phyloP scores from a whole-genome alignment of 768 basidiomycete genomes.

The Lactifluus piperatus region DNA sequence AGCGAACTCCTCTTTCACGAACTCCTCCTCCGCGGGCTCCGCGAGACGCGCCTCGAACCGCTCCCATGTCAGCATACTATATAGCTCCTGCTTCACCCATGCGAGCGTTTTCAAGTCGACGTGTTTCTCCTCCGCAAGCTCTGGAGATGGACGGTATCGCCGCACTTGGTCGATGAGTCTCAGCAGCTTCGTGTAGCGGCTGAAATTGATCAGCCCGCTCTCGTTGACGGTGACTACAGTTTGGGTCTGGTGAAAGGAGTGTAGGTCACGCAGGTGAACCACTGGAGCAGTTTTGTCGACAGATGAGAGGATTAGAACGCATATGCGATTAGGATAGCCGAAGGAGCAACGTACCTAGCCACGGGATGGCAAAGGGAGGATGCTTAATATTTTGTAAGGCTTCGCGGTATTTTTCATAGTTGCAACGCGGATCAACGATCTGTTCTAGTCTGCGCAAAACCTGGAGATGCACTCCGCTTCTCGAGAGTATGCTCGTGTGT shows the following conservation, averaged over 20 bases:
- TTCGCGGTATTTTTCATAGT: conserved; percentile 33
- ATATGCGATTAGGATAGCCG: no score
- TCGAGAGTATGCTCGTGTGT: conserved; percentile 14
- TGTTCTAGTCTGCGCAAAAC: conserved; percentile 20
- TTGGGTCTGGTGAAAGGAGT: neutral
- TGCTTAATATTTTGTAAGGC: conserved; percentile 25
- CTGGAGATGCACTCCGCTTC: conserved; percentile 25
- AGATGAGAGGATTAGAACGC: no score
- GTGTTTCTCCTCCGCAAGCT: no score
- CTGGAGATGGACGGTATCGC: no score
- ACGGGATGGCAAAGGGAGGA: no score
- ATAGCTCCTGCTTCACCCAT: conserved; percentile 34
- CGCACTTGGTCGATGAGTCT: conserved; percentile 30
- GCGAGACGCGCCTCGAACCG: conserved; percentile 30
- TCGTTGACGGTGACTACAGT: conserved; percentile 21
- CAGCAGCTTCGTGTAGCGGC: conserved; percentile 33
- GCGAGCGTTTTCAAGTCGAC: conserved; percentile 31
- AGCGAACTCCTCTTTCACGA: no score
- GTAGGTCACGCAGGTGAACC: conserved; percentile 25
- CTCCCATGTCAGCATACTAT: conserved; percentile 28
- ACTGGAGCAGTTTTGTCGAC: conserved; percentile 22
- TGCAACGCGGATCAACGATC: conserved; percentile 28
- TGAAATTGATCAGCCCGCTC: no score
- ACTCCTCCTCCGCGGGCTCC: conserved; percentile 14
- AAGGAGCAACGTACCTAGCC: conserved; percentile 21